These are phyloP conservation scores for Fomitopsis schrenkii DNA, from an alignment of 1,284 basidiomycete species.

Conservation along the genomic window DNA sequence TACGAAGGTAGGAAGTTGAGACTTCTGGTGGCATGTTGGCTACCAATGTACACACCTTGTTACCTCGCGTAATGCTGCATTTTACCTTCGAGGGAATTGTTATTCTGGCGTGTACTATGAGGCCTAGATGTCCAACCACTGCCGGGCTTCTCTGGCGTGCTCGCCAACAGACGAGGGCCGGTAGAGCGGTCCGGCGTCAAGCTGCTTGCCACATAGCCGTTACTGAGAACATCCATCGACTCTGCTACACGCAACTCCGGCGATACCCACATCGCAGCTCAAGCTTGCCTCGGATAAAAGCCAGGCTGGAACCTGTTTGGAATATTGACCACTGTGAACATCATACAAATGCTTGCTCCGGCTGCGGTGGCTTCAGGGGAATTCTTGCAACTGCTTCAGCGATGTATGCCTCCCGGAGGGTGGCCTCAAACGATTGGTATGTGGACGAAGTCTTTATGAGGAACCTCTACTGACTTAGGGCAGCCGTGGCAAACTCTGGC, in stretches of 20 bases:
- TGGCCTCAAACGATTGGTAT: slow-evolving; percentile 23
- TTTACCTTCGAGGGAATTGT: too few species aligned
- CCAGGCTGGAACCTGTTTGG: too few species aligned
- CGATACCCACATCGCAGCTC: too few species aligned
- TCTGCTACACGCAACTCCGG: too few species aligned
- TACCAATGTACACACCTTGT: background rate
- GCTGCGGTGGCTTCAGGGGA: slow-evolving; percentile 17
- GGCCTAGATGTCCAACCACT: too few species aligned
- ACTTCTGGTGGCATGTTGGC: background rate
- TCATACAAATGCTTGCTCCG: too few species aligned
- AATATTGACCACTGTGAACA: too few species aligned
- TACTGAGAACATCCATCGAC: too few species aligned
- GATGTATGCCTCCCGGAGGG: slow-evolving; percentile 27
- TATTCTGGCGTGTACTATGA: background rate
- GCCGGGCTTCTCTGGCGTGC: too few species aligned
- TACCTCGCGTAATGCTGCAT: background rate
- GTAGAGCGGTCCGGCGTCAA: background rate
- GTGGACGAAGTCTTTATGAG: background rate
- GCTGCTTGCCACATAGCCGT: background rate
- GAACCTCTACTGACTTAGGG: background rate
- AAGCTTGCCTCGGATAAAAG: too few species aligned
- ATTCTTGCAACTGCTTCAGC: slow-evolving; percentile 25
- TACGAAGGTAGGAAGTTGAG: background rate
- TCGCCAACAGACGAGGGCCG: too few species aligned
- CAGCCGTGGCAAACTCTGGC: slow-evolving; percentile 74